Conservation (phyloP, 805 yeast species). For the Sugiyamaella marilandica region DNA sequence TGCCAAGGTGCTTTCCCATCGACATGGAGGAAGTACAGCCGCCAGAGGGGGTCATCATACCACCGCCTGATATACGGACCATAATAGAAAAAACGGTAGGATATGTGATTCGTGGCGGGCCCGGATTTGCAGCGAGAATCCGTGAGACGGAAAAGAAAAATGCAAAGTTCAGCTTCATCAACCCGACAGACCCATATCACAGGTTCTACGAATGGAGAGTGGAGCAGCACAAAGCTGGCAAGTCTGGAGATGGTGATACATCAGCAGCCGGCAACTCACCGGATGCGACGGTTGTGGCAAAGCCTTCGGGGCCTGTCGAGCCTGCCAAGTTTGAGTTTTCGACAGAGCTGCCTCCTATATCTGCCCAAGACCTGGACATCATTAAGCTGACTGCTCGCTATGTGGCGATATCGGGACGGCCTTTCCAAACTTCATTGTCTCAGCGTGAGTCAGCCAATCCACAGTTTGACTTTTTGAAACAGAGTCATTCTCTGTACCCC, state of each 20-base stretch:
- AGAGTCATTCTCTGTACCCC: conserved; percentile 54
- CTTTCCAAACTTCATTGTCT: conserved; percentile 39
- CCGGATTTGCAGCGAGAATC: conserved; percentile 57
- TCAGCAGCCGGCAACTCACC: conserved; percentile 3
- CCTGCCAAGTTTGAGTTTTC: conserved; percentile 33
- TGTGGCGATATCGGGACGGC: conserved; percentile 55
- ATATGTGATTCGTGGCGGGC: conserved; percentile 66
- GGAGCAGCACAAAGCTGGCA: conserved; percentile 31
- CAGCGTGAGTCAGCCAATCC: conserved; percentile 32
- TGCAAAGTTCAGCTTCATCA: conserved; percentile 61
- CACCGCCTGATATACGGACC: conserved; percentile 49
- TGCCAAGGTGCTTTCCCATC: not conserved
- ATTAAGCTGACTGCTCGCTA: conserved; percentile 69
- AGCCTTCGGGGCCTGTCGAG: conserved; percentile 18
- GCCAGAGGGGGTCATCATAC: conserved; percentile 41
- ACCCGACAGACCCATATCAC: conserved; percentile 49
- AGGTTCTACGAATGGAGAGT: conserved; percentile 52
- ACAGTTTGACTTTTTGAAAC: conserved; percentile 65
- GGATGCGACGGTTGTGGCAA: not conserved
- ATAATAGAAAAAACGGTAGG: conserved; percentile 67
- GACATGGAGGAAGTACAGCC: conserved; percentile 1
- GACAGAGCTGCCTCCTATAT: conserved; percentile 38
- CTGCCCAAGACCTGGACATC: conserved; percentile 60
- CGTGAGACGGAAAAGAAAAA: conserved; percentile 41
- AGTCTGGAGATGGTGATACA: not conserved